Base-by-base conservation (phyloP, 495 filamentous ascomycete genomes). In the Tuber melanosporum region DNA sequence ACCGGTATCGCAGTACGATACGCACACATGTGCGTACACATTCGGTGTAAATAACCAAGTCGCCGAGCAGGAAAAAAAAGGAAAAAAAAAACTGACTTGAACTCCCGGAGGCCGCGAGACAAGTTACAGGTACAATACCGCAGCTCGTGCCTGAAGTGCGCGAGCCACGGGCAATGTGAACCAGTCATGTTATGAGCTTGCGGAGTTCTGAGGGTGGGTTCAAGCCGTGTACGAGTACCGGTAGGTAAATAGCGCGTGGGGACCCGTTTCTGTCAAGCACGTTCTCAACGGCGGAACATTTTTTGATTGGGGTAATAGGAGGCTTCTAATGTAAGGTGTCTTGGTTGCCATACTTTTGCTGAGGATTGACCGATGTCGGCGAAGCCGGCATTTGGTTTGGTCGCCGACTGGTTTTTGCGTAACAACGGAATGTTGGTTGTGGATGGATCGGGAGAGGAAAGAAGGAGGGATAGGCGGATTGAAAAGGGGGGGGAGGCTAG, bases 221-320 rank as follows among this genome's bases (percentile, higher is more conserved):
- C 52, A 62, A 62, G 52, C 22, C 52, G 26, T n/a, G 22, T 52
- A 22, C 52, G 26, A 9, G 22, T 52, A 22, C 47, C 42, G 8
- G 42, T 8, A 36, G 26, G 26, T 66, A 36, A 66, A 17, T 36
- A 36, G 26, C 26, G 57, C 26, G 57, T 19, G 57, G 57, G 26
- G 57, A 36, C 14, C 57, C 57, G 57, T 17, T 66, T 66, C 57
- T 36, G 32, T 66, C 57, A 66, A 66, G 57, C 57, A 66, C 57
- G 57, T 66, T 66, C 57, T 66, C 57, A 66, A 66, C 57, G 57
- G 57, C 57, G 57, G 57, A 66, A 66, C 57, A 66, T 36, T 66
- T 66, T 66, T 36, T 66, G 26, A 66, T 66, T 66, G 57, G 52
- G 52, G 57, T 0, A 26, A 62, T 62, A 62, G n/a, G 52, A 62